Conservation (phyloP, 179 eudicot species). For the Spinacia oleracea region DNA sequence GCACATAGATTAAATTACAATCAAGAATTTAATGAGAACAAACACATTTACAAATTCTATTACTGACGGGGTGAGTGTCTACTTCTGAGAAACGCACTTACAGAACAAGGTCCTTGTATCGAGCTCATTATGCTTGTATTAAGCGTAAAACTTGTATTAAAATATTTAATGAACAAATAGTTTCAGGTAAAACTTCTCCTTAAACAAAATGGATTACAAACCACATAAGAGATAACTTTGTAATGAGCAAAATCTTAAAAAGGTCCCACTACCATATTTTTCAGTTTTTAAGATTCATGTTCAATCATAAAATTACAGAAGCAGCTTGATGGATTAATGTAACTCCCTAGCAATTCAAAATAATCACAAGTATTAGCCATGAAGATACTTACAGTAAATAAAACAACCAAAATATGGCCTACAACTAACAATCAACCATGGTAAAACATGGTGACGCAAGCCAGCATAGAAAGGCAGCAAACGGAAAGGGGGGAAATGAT, state of each 20-base stretch:
- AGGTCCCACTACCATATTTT: not conserved
- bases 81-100: not conserved
- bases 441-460: not conserved
- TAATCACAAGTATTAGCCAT: not conserved
- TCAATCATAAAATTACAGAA: not conserved
- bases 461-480: not conserved
- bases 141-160: no score
- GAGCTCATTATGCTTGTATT: not conserved
- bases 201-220: not conserved
- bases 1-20: not conserved
- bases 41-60: not conserved
- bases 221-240: not conserved
- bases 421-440: not conserved
- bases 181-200: not conserved
- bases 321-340: not conserved
- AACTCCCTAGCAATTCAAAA: not conserved
- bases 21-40: not conserved
- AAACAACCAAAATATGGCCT: not conserved
- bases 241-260: not conserved
- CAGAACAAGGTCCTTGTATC: not conserved
- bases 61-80: not conserved
- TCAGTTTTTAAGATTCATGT: not conserved
- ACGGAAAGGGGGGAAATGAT: not conserved
- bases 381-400: not conserved
- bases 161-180: not conserved